These are phyloP conservation scores for Alternaria longipes DNA, from an alignment of 2,329 filamentous ascomycete species.

Conservation along the genomic window DNA sequence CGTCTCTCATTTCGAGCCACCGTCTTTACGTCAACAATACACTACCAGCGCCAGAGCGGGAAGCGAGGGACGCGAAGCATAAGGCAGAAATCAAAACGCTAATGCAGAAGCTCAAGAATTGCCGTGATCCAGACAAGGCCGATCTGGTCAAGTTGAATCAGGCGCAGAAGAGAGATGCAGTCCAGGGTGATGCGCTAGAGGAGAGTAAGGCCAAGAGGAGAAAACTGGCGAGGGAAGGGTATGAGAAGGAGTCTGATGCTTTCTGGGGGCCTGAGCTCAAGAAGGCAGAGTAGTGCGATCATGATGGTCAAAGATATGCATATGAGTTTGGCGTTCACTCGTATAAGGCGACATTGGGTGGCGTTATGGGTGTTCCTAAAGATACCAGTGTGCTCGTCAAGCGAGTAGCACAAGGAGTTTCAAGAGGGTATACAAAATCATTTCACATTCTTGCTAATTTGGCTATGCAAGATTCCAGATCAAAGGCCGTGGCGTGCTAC, in stretches of 20 bases:
- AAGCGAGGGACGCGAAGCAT: slow-evolving; percentile 52
- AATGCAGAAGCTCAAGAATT: slow-evolving; percentile 75
- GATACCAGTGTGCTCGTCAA: not conserved
- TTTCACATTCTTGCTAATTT: not conserved
- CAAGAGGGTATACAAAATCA: not conserved
- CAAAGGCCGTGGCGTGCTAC: not conserved
- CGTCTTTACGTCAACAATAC: slow-evolving; percentile 27
- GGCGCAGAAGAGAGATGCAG: slow-evolving; percentile 62
- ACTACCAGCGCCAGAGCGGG: slow-evolving; percentile 39
- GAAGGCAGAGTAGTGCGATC: not conserved
- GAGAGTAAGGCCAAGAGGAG: slow-evolving; percentile 56
- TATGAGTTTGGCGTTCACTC: not conserved
- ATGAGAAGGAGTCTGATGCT: slow-evolving; percentile 56
- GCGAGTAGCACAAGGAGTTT: not conserved
- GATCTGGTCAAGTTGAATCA: slow-evolving; percentile 75
- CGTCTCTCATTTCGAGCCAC: slow-evolving; percentile 50
- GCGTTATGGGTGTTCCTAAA: not conserved
- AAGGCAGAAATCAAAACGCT: slow-evolving; percentile 62
- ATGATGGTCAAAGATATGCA: not conserved
- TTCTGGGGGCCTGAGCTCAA: slow-evolving; percentile 55
- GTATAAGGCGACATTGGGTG: not conserved
- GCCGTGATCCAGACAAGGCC: slow-evolving; percentile 76
- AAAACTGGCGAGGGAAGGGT: slow-evolving; percentile 56
- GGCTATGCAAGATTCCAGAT: not conserved
- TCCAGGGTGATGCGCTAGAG: slow-evolving; percentile 48